Percentiles rank a stretch among this genome's conserved stretches.
phyloP scores from a whole-genome alignment of 2,329 filamentous ascomycete genomes.

The Tothia fuscella region DNA sequence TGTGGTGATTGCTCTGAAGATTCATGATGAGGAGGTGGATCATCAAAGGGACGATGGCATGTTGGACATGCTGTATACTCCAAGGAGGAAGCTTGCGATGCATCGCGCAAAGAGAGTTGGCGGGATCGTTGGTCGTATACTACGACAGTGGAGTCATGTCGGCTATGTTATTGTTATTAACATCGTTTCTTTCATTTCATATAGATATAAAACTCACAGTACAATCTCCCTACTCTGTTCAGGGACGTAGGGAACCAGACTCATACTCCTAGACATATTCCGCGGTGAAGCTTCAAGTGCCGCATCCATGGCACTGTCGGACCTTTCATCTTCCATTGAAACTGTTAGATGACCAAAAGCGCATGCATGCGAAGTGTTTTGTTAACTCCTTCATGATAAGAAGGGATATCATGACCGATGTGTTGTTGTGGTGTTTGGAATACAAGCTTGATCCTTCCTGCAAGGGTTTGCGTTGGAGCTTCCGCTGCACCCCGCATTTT shows the following conservation, averaged over 20 bases:
- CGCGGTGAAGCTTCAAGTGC: too few species aligned
- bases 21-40: slow-evolving; percentile 26
- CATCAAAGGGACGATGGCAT: slow-evolving; percentile 63
- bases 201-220: slow-evolving; percentile 37
- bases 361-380: too few species aligned
- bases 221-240: slow-evolving; percentile 68
- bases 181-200: slow-evolving; percentile 1
- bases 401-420: too few species aligned
- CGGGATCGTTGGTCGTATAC: slow-evolving; percentile 77
- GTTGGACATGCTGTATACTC: slow-evolving; percentile 70
- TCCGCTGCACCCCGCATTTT: too few species aligned
- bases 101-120: slow-evolving; percentile 68
- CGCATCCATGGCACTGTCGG: too few species aligned
- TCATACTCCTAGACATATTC: slow-evolving; percentile 37
- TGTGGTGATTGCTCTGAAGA: slow-evolving; percentile 17
- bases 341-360: too few species aligned
- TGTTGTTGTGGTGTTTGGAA: too few species aligned
- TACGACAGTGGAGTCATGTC: slow-evolving; percentile 85
- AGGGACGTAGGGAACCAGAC: slow-evolving; percentile 64
- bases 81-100: slow-evolving; percentile 38
- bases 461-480: too few species aligned
- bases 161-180: slow-evolving; percentile 41
- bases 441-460: too few species aligned
- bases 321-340: too few species aligned
- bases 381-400: too few species aligned